These are phyloP conservation scores for Herpotrichia juniperi DNA, from an alignment of 2,329 filamentous ascomycete species.

Conservation along the genomic window DNA sequence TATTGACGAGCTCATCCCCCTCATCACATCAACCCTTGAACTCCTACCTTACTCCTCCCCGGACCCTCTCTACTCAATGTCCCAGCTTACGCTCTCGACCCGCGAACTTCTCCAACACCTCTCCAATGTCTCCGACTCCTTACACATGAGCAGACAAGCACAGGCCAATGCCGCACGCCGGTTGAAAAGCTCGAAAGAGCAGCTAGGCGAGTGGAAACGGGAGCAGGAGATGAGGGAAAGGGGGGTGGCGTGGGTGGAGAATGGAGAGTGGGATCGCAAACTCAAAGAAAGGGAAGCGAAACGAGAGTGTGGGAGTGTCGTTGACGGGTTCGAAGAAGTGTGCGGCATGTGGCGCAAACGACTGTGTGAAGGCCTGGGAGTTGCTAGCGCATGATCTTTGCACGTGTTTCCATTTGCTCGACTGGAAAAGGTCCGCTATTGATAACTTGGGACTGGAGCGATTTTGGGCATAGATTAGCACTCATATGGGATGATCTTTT, in stretches of 20 bases:
- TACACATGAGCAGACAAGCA: conserved; percentile 93
- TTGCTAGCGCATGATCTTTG: conserved; percentile 38
- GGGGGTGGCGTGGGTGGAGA: conserved; percentile 79
- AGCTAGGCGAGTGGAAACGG: conserved; percentile 81
- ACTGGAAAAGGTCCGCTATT: neutral
- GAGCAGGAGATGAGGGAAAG: conserved; percentile 85
- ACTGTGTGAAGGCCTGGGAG: conserved; percentile 59
- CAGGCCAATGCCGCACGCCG: conserved; percentile 81
- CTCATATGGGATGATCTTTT: neutral
- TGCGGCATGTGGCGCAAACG: conserved; percentile 84
- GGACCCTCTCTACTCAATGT: conserved; percentile 68
- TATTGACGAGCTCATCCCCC: conserved; percentile 71
- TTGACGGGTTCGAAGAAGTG: conserved; percentile 89
- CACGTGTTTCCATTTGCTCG: neutral
- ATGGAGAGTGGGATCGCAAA: conserved; percentile 81
- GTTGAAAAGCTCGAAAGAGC: conserved; percentile 80
- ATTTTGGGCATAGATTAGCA: neutral
- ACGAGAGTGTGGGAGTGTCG: conserved; percentile 82
- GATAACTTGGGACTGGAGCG: neutral
- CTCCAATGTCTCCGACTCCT: conserved; percentile 83
- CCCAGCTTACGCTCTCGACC: conserved; percentile 70
- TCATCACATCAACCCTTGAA: conserved; percentile 69
- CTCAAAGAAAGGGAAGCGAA: conserved; percentile 81
- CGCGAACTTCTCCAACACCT: conserved; percentile 78
- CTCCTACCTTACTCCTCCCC: conserved; percentile 70